These are phyloP conservation scores for Pouteria campechiana DNA, from an alignment of 179 eudicot species.

Conservation along the genomic window DNA sequence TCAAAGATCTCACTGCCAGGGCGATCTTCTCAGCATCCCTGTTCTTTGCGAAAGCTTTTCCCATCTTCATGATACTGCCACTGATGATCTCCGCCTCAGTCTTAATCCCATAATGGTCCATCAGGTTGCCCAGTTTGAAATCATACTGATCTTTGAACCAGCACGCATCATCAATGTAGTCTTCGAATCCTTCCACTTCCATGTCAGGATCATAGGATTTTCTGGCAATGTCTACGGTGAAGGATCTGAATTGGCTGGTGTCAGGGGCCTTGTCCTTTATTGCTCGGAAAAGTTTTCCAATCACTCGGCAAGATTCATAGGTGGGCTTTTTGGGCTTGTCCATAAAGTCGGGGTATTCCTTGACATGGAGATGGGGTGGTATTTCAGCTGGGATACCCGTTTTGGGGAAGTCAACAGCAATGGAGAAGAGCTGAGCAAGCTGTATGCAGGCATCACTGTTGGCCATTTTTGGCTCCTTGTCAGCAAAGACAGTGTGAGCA, in stretches of 20 bases:
- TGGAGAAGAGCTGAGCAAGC: conserved; percentile 62
- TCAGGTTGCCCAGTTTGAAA: conserved; percentile 61
- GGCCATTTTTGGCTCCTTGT: conserved; percentile 39
- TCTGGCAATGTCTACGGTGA: conserved; percentile 51
- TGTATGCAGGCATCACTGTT: conserved; percentile 48
- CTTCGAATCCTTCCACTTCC: conserved; percentile 68
- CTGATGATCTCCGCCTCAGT: conserved; percentile 80
- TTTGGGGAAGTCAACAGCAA: conserved; percentile 94
- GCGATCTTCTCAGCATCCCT: conserved; percentile 65
- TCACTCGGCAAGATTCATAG: conserved; percentile 44
- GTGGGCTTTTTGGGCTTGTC: conserved; percentile 76
- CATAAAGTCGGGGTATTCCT: conserved; percentile 83
- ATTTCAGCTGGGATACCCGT: conserved; percentile 87
- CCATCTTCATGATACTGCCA: conserved; percentile 74
- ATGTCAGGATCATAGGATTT: conserved; percentile 51
- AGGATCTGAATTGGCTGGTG: conserved; percentile 17
- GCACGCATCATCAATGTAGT: conserved; percentile 52
- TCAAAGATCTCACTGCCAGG: conserved; percentile 56
- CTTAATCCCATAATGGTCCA: conserved; percentile 82
- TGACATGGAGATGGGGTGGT: conserved; percentile 55
- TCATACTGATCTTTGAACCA: conserved; percentile 66
- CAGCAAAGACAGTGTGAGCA: conserved; percentile 85
- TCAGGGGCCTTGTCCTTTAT: conserved; percentile 58
- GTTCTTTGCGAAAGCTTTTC: conserved; percentile 54
- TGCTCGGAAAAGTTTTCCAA: conserved; percentile 73